Evolutionary conservation across 202 grass and related monocot species (phyloP).

Genomic region (Sporobolus alterniflorus): DNA sequence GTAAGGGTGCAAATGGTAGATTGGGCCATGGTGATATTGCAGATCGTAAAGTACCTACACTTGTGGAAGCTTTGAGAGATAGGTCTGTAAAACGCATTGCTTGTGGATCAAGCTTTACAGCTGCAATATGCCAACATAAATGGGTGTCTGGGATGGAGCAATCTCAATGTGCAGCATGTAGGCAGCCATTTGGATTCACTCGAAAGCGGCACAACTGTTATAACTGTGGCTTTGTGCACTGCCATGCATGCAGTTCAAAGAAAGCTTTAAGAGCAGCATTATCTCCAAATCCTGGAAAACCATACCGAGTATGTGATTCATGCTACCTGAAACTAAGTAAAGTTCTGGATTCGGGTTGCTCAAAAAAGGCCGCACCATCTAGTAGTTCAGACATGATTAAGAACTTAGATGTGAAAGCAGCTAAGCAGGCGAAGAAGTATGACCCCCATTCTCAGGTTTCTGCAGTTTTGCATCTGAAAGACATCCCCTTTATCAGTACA

Average conservation of each 20-base stretch:
- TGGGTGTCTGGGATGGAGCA: constrained; percentile 96
- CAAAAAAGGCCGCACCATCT: constrained; percentile 44
- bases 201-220: constrained; percentile 98
- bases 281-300: constrained; percentile 94
- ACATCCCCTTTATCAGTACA: constrained; percentile 65
- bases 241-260: constrained; percentile 92
- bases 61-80: constrained; percentile 92
- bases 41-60: constrained; percentile 83
- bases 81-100: constrained; percentile 81
- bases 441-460: constrained; percentile 47
- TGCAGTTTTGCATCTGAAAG: constrained; percentile 76
- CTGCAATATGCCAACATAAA: constrained; percentile 93
- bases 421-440: constrained; percentile 78
- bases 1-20: constrained; percentile 94
- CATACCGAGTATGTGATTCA: constrained; percentile 95
- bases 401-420: constrained; percentile 88
- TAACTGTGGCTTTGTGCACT: constrained; percentile 96
- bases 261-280: constrained; percentile 92
- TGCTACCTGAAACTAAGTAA: constrained; percentile 92
- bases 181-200: constrained; percentile 97
- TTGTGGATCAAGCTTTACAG: constrained; percentile 92
- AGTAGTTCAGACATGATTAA: constrained; percentile 93
- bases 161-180: constrained; percentile 90
- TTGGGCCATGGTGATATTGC: constrained; percentile 82
- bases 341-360: constrained; percentile 61